Base-by-base conservation (phyloP, 2,329 filamentous ascomycete genomes). In the Amauroascus niger region DNA sequence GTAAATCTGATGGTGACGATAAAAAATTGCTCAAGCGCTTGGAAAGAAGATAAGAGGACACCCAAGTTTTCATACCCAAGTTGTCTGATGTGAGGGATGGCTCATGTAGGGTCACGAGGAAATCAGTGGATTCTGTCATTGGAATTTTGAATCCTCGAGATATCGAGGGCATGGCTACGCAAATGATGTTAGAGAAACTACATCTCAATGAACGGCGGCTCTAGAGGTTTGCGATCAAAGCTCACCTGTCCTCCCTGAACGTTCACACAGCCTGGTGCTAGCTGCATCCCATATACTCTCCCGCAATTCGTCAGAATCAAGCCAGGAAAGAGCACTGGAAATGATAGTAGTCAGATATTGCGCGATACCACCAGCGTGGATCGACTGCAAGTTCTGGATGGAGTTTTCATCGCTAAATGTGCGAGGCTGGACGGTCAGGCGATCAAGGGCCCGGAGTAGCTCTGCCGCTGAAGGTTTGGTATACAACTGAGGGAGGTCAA, bases 31-130 rank as follows among this genome's bases (percentile, higher is more conserved):
- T 63, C 24, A 97, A 78, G 22, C 86, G 81, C 60, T 81, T 84
- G 0, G 91, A 86, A 3, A 97, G 81, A 1, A 94, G 78, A 64
- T 89, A 94, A 0, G 89, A 91, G 0, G 89, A 91, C 0, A 87
- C 88, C 93, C 93, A 97, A 0, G 93, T 98, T 69, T 98, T 97
- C 67, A 94, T 78, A 1, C 93, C 93, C 16, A 97, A 76, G 55
- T 87, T 86, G 68, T 96, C 91, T 6, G 86, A 86, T 0, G 88
- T 95, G 53, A 97, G 75, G 0, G 89, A 83, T 1, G 93, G 93
- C 66, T 98, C 93, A 54, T 88, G 79, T 37, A 98, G 81, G 33
- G 79, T 77, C 49, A 98, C 74, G 44, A 83, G 77, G 60, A 89
- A 77, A 1, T 73, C 67, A 26, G 65, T 64, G 32, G 64, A 65